Base-by-base conservation (phyloP, 768 basidiomycete species). In the Pholiota molesta region DNA sequence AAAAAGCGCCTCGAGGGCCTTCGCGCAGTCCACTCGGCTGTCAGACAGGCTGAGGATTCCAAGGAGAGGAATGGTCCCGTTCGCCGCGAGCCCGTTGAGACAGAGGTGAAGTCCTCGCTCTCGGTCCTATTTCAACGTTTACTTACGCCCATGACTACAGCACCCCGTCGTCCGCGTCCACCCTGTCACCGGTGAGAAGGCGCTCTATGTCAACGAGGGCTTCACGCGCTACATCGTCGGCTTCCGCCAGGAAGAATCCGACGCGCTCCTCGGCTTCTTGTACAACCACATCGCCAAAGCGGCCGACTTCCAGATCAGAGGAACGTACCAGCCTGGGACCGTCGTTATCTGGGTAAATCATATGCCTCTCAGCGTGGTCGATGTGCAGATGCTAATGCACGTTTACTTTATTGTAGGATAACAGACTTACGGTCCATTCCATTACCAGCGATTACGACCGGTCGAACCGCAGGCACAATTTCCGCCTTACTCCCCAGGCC, bases 1-100 rank as follows among this genome's bases (percentile, higher is more conserved):
- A 73, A 82, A 70, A 81, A 83, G 61, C 78, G 79, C 54, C 77
- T 87, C 31, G 82, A 85, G 65, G 83, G 83, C 9, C 75, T 88
- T 3, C 70, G 74, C 21, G 83, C 85, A 16, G 74, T 86, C 4
- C 85, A 86, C 62, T 80, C 80, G 3, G 83, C 82, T 33, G 78
- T 83, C 28, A 67, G 71, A 1, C 85, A 86, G 63, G 79, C 78
- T 13, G 80, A 82, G 21, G 64, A 69, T 53, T 80, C 84, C 1
- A 66, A 66, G 44, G 69, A 69, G 17, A 68, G 74, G 9, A 78
- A 77, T 26, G 81, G 80, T 0, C 77, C 79, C 8, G 80, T 83
- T 3, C 73, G 83, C 6, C 77, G 83, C 35, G 82, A 83, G 59
- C 79, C 83, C 44, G 69, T 81, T 6, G 78, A 81, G 19, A 23